A percentile compares a stretch with the other conserved stretches of the same genome.
phyloP scores from a whole-genome alignment of 495 filamentous ascomycete genomes.

The Podospora pseudocomata region DNA sequence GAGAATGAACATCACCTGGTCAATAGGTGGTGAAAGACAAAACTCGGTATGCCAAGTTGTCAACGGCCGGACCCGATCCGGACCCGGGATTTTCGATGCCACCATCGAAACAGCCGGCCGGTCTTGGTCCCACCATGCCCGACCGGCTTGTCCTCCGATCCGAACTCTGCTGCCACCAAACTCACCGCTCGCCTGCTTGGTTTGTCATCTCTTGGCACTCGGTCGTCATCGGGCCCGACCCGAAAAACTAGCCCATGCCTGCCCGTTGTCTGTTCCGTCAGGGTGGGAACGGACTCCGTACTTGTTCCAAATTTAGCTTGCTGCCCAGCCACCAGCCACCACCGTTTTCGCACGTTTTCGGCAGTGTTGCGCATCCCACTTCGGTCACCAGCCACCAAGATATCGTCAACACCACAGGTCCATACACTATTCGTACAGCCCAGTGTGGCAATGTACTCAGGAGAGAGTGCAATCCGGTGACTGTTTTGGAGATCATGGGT shows the following conservation, averaged over 20 bases:
- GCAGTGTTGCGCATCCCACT: background rate
- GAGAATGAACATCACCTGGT: background rate
- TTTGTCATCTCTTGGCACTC: background rate
- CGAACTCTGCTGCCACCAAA: background rate
- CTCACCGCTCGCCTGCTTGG: constrained; percentile 1
- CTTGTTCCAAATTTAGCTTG: constrained; percentile 6
- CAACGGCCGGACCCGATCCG: constrained; percentile 9
- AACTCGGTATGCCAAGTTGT: background rate
- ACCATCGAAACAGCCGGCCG: constrained; percentile 2
- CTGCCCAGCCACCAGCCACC: constrained; percentile 5
- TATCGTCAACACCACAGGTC: constrained; percentile 1
- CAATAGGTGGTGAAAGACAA: background rate
- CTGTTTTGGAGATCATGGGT: background rate
- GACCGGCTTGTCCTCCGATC: background rate
- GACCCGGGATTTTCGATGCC: background rate
- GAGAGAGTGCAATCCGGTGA: background rate
- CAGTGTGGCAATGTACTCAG: background rate
- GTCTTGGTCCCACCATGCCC: background rate
- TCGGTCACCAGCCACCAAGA: constrained; percentile 1
- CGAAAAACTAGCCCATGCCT: background rate
- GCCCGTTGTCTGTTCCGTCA: constrained; percentile 4
- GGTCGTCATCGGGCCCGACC: background rate
- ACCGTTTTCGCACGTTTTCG: background rate
- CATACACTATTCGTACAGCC: background rate
- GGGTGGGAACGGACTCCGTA: background rate